Evolutionary conservation across 768 basidiomycete genomes (phyloP).

Genomic region (Psilocybe azurescens): DNA sequence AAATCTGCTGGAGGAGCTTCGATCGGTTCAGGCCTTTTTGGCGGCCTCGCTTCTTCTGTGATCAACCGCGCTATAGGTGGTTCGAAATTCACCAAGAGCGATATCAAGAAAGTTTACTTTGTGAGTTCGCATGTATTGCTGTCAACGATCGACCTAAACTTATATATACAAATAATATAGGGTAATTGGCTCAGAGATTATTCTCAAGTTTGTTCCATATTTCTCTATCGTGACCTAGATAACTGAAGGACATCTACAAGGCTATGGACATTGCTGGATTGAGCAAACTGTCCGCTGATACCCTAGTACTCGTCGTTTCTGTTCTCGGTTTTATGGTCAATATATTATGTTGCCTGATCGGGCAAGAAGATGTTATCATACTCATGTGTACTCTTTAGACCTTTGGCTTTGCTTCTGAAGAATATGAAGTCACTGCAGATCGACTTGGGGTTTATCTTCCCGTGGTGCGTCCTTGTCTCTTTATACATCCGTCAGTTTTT

Average conservation of each 20-base stretch:
- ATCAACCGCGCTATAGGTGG: constrained; percentile 51
- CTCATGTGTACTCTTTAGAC: constrained; percentile 40
- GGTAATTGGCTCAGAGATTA: constrained; percentile 79
- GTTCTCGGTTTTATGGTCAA: constrained; percentile 60
- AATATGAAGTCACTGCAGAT: constrained; percentile 75
- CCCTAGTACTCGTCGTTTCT: constrained; percentile 62
- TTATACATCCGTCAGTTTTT: constrained; percentile 5
- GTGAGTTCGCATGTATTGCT: constrained; percentile 34
- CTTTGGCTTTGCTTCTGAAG: constrained; percentile 66
- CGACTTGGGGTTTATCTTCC: constrained; percentile 81
- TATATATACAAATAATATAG: constrained; percentile 28
- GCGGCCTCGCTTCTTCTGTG: constrained; percentile 46
- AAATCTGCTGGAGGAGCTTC: constrained; percentile 57
- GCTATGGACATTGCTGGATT: constrained; percentile 77
- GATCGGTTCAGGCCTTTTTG: constrained; percentile 48
- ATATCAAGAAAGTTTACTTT: constrained; percentile 74
- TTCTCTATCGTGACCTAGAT: constrained; percentile 5
- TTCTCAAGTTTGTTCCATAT: constrained; percentile 48
- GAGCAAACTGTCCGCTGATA: constrained; percentile 67
- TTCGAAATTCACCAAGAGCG: constrained; percentile 64
- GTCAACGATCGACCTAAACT: too few species aligned
- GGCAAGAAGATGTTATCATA: not conserved
- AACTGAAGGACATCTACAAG: constrained; percentile 30
- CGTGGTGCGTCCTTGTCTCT: constrained; percentile 39
- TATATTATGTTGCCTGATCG: not conserved